Evolutionary conservation across 345 rosid species (phyloP).

Genomic region (Litchi chinensis): DNA sequence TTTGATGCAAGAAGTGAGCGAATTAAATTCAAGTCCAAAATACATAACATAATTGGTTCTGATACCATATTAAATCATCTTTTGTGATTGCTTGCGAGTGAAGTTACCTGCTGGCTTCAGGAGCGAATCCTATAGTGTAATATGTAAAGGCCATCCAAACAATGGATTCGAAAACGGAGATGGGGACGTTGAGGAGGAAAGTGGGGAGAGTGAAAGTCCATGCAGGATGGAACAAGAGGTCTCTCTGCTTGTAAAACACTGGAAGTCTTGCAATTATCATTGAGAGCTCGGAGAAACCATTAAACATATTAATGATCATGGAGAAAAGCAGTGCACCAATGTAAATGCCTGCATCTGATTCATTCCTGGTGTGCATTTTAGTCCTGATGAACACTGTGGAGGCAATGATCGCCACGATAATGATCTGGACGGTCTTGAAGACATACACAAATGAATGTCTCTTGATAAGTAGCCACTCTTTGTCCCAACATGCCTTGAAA

Average conservation of each 20-base stretch:
- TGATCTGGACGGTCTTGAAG: constrained; percentile 70
- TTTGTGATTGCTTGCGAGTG: background rate
- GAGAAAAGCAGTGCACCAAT: constrained; percentile 54
- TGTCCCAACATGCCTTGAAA: constrained; percentile 74
- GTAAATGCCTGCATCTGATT: constrained; percentile 48
- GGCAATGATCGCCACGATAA: constrained; percentile 52
- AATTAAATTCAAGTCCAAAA: background rate
- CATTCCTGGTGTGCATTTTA: constrained; percentile 54
- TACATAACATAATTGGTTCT: background rate
- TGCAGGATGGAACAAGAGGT: constrained; percentile 76
- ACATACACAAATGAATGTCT: constrained; percentile 72
- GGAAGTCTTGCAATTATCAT: constrained; percentile 74
- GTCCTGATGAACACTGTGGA: constrained; percentile 69
- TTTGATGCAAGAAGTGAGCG: background rate
- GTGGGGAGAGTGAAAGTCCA: constrained; percentile 85
- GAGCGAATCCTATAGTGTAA: constrained; percentile 71
- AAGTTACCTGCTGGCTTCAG: constrained; percentile 67
- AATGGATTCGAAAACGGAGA: constrained; percentile 67
- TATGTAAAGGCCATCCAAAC: constrained; percentile 71
- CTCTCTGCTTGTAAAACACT: constrained; percentile 91
- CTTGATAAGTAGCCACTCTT: constrained; percentile 70
- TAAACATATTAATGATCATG: constrained; percentile 77
- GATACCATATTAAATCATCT: background rate
- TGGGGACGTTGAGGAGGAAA: constrained; percentile 63
- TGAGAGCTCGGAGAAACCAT: constrained; percentile 84